Percentiles rank a stretch among this genome's conserved stretches.
phyloP scores from a whole-genome alignment of 2,329 filamentous ascomycete genomes.

The Venturia aucupariae region DNA sequence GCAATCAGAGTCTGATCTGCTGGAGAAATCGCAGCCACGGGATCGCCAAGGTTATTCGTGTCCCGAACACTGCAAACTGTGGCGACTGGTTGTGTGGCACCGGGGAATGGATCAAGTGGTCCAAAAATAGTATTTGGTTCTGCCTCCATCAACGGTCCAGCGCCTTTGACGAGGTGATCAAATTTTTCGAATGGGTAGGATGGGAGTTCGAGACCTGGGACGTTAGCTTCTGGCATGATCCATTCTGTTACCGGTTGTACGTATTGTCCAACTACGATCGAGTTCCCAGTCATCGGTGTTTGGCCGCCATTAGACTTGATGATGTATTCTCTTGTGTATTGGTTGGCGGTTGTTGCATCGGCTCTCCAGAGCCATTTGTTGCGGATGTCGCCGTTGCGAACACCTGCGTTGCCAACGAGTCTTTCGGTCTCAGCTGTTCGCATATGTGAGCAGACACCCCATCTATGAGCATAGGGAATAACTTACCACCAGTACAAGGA shows the following conservation, averaged over 20 bases:
- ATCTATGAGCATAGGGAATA: no score
- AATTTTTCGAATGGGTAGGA: slow-evolving; percentile 26
- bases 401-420: slow-evolving; percentile 27
- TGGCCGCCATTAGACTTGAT: slow-evolving; percentile 28
- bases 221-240: slow-evolving; percentile 35
- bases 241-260: slow-evolving; percentile 34
- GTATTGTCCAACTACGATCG: slow-evolving; percentile 34
- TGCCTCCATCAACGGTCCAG: slow-evolving; percentile 18
- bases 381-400: slow-evolving; percentile 24
- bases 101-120: slow-evolving; percentile 31
- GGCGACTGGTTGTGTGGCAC: slow-evolving; percentile 22
- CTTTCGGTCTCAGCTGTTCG: no score
- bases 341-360: slow-evolving; percentile 21
- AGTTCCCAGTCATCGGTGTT: slow-evolving; percentile 27
- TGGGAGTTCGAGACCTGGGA: slow-evolving; percentile 29
- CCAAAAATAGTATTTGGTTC: slow-evolving; percentile 26
- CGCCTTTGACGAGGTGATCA: slow-evolving; percentile 25
- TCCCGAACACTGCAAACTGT: no score
- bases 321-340: slow-evolving; percentile 35
- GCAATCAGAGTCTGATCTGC: slow-evolving; percentile 19
- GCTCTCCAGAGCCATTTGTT: slow-evolving; percentile 34
- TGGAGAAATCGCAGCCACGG: slow-evolving; percentile 21
- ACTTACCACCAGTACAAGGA: no score
- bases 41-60: no score
- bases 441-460: no score